Evolutionary conservation across 306 rosid species (phyloP).

Genomic region (Cucurbita pepo): DNA sequence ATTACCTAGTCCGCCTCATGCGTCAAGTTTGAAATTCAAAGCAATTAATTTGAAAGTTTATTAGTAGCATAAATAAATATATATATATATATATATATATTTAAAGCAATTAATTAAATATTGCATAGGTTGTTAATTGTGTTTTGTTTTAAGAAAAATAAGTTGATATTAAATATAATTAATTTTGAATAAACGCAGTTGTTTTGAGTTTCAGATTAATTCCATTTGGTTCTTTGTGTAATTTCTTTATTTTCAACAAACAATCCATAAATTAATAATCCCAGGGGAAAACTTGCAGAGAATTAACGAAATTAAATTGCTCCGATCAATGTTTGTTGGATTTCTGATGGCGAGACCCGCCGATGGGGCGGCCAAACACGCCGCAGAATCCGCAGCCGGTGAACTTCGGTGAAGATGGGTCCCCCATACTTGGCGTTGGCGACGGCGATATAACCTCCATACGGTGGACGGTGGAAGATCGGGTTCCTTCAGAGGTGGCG

Average conservation of each 20-base stretch:
- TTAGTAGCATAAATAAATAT: no score
- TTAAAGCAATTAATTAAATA: no score
- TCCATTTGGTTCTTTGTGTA: not conserved
- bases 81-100: no score
- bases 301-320: not conserved
- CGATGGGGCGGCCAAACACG: slow-evolving; percentile 3
- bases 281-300: not conserved
- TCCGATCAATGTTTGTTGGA: not conserved
- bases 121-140: no score
- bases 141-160: no score
- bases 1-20: no score
- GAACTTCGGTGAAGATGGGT: slow-evolving; percentile 4
- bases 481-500: not conserved
- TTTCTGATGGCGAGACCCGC: not conserved
- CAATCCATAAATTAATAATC: not conserved
- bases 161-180: no score
- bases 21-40: no score
- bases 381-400: slow-evolving; percentile 7
- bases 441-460: not conserved
- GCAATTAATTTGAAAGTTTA: no score
- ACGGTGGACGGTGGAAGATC: not conserved
- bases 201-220: not conserved
- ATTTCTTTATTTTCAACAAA: not conserved
- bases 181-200: no score
- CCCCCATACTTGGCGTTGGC: not conserved